These are phyloP conservation scores for Lactuca sativa DNA, from an alignment of 129 eudicot genomes.

Conservation along the genomic window DNA sequence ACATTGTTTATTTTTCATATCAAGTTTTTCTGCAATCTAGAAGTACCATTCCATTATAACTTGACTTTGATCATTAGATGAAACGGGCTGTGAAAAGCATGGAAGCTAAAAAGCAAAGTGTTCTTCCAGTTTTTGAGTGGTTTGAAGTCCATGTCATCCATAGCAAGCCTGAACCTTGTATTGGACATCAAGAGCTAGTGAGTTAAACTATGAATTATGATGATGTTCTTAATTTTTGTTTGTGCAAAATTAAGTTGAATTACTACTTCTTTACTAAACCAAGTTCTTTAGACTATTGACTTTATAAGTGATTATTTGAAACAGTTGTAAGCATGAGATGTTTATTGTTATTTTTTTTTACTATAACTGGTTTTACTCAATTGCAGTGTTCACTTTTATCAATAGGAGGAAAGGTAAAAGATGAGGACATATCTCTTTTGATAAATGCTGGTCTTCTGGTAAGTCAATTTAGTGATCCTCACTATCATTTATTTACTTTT, in stretches of 20 bases:
- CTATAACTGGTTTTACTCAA: conserved; percentile 28
- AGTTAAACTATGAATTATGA: conserved; percentile 30
- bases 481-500: not conserved
- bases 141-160: conserved; percentile 72
- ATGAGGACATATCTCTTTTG: conserved; percentile 79
- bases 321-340: not conserved
- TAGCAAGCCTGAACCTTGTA: conserved; percentile 78
- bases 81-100: conserved; percentile 67
- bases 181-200: conserved; percentile 91
- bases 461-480: conserved; percentile 29
- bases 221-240: conserved; percentile 2
- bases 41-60: not conserved
- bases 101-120: conserved; percentile 57
- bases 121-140: conserved; percentile 73
- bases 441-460: conserved; percentile 93
- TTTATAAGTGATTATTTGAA: not conserved
- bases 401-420: conserved; percentile 92
- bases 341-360: conserved; percentile 13
- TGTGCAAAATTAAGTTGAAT: not conserved
- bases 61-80: conserved; percentile 48
- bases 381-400: conserved; percentile 76
- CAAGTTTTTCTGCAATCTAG: not conserved
- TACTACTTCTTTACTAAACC: not conserved
- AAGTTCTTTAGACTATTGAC: not conserved
- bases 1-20: not conserved